Percentiles rank a stretch among this genome's conserved stretches.
These are phyloP conservation scores for Silene coronaria DNA, from an alignment of 179 eudicot species.

Conservation along the genomic window DNA sequence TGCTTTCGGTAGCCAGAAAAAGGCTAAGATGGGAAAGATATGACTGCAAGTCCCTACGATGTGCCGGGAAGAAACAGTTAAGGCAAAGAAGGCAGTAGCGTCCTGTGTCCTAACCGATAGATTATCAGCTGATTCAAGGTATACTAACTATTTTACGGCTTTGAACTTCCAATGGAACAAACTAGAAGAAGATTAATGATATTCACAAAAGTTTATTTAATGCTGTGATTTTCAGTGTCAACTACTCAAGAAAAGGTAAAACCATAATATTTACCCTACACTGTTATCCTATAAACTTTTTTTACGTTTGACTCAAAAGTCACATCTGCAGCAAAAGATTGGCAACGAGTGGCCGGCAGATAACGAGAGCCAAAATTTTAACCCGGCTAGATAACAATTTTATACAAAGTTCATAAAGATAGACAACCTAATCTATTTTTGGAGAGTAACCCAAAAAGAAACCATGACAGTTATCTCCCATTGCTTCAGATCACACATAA, in stretches of 20 bases:
- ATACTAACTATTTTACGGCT: neutral
- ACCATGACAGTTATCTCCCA: neutral
- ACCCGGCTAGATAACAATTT: neutral
- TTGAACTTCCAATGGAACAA: neutral
- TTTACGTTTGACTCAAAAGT: neutral
- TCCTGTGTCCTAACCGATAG: neutral
- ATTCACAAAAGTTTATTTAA: neutral
- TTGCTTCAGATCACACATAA: neutral
- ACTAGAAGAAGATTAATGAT: neutral
- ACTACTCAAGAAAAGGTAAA: neutral
- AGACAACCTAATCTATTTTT: neutral
- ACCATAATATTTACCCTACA: neutral
- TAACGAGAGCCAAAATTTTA: neutral
- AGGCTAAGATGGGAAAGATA: conserved; percentile 86
- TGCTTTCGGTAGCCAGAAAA: conserved; percentile 67
- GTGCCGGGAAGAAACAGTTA: conserved; percentile 16
- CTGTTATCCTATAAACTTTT: neutral
- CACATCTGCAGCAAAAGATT: too few relatives aligned
- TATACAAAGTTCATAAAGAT: neutral
- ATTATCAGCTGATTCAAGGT: neutral
- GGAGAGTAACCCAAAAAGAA: neutral
- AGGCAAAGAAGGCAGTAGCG: neutral
- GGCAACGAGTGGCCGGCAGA: neutral
- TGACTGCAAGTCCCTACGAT: conserved; percentile 85
- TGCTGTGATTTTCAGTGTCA: neutral